A percentile compares a stretch with the other conserved stretches of the same genome.
phyloP scores from a whole-genome alignment of 2,329 filamentous ascomycete species.

The Monosporascus cannonballus region DNA sequence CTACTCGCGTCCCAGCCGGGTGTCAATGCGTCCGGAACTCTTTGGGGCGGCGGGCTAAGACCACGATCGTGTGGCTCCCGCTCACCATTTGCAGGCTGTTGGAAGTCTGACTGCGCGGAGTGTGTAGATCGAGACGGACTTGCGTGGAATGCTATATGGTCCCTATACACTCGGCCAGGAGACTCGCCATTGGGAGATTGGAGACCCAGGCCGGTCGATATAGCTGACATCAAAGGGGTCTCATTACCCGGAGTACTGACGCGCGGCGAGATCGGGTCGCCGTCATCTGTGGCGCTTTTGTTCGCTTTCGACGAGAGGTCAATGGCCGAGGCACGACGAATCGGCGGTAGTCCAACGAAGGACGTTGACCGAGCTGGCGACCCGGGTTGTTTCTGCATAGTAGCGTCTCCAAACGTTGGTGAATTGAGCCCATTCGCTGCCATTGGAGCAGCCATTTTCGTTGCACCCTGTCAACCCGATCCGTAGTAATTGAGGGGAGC shows the following conservation, averaged over 20 bases:
- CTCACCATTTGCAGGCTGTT: conserved; percentile 4
- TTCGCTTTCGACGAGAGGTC: conserved; percentile 33
- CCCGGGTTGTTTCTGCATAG: conserved; percentile 14
- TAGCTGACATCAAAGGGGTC: conserved; percentile 12
- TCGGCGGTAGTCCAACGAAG: conserved; percentile 53
- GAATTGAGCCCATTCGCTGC: conserved; percentile 14
- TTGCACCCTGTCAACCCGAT: conserved; percentile 15
- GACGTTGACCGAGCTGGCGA: conserved; percentile 39
- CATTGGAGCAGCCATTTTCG: conserved; percentile 21
- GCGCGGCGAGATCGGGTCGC: conserved; percentile 20
- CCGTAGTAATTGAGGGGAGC: conserved; percentile 17
- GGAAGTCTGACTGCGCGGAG: conserved; percentile 5
- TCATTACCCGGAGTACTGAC: conserved; percentile 18
- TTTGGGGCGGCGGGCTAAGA: conserved; percentile 1
- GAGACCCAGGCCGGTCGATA: conserved; percentile 13
- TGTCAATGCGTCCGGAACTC: conserved; percentile 7
- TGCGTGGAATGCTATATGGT: conserved; percentile 10
- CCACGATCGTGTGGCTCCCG: conserved; percentile 11
- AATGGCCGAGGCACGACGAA: conserved; percentile 53
- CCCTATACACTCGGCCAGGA: conserved; percentile 4
- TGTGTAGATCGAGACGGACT: conserved; percentile 16
- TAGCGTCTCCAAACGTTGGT: conserved; percentile 9
- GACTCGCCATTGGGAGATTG: conserved; percentile 23
- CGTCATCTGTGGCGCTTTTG: conserved; percentile 31
- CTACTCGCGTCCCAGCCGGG: not conserved